These are phyloP conservation scores for Phylloboletellus chloephorus DNA, from an alignment of 1,284 basidiomycete species.

Conservation along the genomic window DNA sequence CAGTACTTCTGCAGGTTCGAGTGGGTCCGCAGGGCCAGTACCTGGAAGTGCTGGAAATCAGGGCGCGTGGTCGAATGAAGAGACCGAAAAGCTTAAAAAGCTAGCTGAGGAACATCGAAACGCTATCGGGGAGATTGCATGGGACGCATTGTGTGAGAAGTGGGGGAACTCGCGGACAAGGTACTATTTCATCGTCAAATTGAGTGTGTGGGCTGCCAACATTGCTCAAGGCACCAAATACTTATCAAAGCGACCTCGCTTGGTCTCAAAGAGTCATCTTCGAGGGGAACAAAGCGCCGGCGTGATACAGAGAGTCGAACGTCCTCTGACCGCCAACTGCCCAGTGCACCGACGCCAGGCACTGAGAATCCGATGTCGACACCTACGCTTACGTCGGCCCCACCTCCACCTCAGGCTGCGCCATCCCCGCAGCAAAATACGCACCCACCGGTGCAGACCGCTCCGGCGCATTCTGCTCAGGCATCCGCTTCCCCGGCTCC, in stretches of 20 bases:
- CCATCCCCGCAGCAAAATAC: slow-evolving; percentile 23
- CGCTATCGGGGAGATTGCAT: slow-evolving; percentile 54
- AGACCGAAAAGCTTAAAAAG: slow-evolving; percentile 58
- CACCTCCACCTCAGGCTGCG: slow-evolving; percentile 21
- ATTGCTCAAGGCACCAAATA: slow-evolving; percentile 59
- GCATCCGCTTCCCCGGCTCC: slow-evolving; percentile 28
- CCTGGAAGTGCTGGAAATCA: slow-evolving; percentile 49
- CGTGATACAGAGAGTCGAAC: slow-evolving; percentile 41
- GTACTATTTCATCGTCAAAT: slow-evolving; percentile 32
- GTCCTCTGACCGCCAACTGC: slow-evolving; percentile 28
- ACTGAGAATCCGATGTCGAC: slow-evolving; percentile 23
- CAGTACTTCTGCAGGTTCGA: slow-evolving; percentile 25
- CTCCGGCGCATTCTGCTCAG: slow-evolving; percentile 19
- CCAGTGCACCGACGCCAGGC: slow-evolving; percentile 22
- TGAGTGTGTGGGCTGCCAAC: slow-evolving; percentile 11
- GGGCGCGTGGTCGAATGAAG: slow-evolving; percentile 72
- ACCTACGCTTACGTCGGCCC: slow-evolving; percentile 16
- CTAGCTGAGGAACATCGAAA: slow-evolving; percentile 60
- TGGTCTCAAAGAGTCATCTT: slow-evolving; percentile 67
- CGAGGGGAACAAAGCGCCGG: slow-evolving; percentile 57
- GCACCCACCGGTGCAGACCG: slow-evolving; percentile 21
- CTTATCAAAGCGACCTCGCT: slow-evolving; percentile 70
- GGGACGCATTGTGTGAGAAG: slow-evolving; percentile 67
- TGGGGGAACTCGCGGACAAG: slow-evolving; percentile 69
- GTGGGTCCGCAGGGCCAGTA: slow-evolving; percentile 11